Evolutionary conservation across 1,284 basidiomycete species (phyloP).

Genomic region (Puccinia sorghi): DNA sequence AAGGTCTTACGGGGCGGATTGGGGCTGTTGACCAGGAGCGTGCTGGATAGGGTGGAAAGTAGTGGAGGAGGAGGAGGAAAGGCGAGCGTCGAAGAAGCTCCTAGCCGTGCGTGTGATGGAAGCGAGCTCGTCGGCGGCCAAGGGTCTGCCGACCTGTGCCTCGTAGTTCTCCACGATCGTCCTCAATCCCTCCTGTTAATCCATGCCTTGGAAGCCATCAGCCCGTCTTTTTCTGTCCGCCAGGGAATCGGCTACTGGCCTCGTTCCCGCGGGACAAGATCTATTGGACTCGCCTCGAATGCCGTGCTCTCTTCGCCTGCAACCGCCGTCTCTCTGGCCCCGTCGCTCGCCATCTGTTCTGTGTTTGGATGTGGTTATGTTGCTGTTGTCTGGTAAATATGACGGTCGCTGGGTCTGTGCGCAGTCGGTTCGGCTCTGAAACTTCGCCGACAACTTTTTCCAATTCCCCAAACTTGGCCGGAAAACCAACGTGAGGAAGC

Average conservation of each 20-base stretch:
- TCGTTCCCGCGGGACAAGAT: too few relatives aligned
- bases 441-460: too few relatives aligned
- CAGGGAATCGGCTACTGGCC: not conserved
- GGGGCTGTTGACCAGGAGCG: not conserved
- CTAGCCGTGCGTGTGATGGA: not conserved
- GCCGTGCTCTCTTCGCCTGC: too few relatives aligned
- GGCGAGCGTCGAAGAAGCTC: constrained; percentile 14
- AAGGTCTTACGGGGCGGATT: not conserved
- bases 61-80: not conserved
- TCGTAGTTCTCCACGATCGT: constrained; percentile 8
- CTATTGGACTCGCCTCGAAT: too few relatives aligned
- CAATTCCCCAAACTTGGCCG: too few relatives aligned
- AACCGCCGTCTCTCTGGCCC: too few relatives aligned
- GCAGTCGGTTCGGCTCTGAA: too few relatives aligned
- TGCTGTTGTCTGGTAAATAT: too few relatives aligned
- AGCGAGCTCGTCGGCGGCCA: not conserved
- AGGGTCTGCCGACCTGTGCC: constrained; percentile 1
- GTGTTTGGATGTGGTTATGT: too few relatives aligned
- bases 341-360: too few relatives aligned
- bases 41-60: not conserved
- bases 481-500: not conserved
- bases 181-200: constrained; percentile 16
- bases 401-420: too few relatives aligned
- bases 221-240: not conserved
- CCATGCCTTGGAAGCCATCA: not conserved